Conservation (phyloP, 1,139 yeast species). For the Cylindricascospora bacillispora region DNA sequence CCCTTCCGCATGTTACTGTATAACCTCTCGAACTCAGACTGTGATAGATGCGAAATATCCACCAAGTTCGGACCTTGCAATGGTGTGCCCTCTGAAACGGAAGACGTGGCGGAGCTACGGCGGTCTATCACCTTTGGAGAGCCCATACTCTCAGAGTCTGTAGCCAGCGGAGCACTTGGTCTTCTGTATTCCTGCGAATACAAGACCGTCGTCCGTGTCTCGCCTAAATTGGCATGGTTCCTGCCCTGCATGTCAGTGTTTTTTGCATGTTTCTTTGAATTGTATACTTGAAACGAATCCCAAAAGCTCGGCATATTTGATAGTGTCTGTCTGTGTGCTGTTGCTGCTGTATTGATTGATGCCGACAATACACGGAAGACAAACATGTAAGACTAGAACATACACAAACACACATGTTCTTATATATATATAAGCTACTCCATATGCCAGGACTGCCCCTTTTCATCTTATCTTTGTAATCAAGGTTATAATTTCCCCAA, state of each 20-base stretch:
- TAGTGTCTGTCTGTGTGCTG: too few relatives aligned
- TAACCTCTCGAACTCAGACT: slow-evolving; percentile 18
- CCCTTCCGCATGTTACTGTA: slow-evolving; percentile 19
- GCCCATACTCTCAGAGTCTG: background rate
- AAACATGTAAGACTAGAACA: too few relatives aligned
- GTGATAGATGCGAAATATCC: slow-evolving; percentile 19
- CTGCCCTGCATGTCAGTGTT: slow-evolving; percentile 15
- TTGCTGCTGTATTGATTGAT: too few relatives aligned
- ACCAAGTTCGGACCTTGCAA: slow-evolving; percentile 16
- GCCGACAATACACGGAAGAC: too few relatives aligned
- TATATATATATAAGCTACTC: too few relatives aligned
- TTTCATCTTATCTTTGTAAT: too few relatives aligned
- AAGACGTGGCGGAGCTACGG: slow-evolving; percentile 2
- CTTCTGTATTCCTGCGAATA: slow-evolving; percentile 17
- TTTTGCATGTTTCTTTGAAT: slow-evolving; percentile 20
- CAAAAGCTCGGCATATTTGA: slow-evolving; percentile 16
- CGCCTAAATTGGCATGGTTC: slow-evolving; percentile 17
- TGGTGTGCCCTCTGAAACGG: slow-evolving; percentile 4
- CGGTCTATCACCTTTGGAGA: slow-evolving; percentile 2
- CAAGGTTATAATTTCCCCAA: too few relatives aligned
- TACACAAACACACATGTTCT: too few relatives aligned
- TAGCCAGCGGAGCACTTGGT: slow-evolving; percentile 1
- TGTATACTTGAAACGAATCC: slow-evolving; percentile 24
- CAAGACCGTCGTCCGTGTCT: slow-evolving; percentile 12
- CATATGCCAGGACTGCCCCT: too few relatives aligned